Evolutionary conservation across 2,329 filamentous ascomycete genomes (phyloP).

Genomic region (Fusarium cicatricum): DNA sequence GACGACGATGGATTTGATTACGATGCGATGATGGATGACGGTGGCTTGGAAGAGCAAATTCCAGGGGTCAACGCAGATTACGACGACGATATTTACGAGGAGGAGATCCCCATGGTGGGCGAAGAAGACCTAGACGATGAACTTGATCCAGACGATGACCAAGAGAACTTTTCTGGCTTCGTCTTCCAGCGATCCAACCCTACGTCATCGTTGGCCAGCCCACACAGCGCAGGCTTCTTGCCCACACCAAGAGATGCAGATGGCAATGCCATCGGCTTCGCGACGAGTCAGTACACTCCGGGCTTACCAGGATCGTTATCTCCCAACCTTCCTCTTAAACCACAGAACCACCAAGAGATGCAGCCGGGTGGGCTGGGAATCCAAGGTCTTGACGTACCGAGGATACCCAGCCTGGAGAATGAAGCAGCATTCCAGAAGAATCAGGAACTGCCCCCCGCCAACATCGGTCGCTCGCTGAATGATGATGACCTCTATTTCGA

Average conservation of each 20-base stretch:
- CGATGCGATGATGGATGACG: constrained; percentile 71
- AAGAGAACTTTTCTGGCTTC: constrained; percentile 69
- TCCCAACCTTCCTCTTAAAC: constrained; percentile 20
- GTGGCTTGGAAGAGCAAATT: constrained; percentile 72
- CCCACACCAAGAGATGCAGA: constrained; percentile 64
- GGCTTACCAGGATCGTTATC: constrained; percentile 31
- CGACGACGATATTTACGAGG: constrained; percentile 52
- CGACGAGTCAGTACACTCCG: constrained; percentile 58
- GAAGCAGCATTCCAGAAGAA: constrained; percentile 35
- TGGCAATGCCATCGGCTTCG: constrained; percentile 66
- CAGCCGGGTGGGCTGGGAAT: constrained; percentile 53
- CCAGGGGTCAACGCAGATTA: constrained; percentile 63
- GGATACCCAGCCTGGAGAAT: constrained; percentile 26
- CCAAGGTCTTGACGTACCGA: constrained; percentile 45
- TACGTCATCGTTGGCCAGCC: constrained; percentile 59
- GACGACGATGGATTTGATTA: constrained; percentile 69
- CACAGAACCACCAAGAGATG: constrained; percentile 20
- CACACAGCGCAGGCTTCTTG: constrained; percentile 55
- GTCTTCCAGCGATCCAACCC: constrained; percentile 64
- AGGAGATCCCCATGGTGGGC: constrained; percentile 43
- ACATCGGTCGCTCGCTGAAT: constrained; percentile 13
- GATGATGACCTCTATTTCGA: constrained; percentile 77
- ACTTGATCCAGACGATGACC: constrained; percentile 45
- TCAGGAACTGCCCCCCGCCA: constrained; percentile 25
- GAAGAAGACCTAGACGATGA: constrained; percentile 41